Evolutionary conservation across 176 grass and related monocot species (phyloP), one percentile per base, ranked within the genome.

Genomic region (Rhipidocladum racemiflorum): DNA sequence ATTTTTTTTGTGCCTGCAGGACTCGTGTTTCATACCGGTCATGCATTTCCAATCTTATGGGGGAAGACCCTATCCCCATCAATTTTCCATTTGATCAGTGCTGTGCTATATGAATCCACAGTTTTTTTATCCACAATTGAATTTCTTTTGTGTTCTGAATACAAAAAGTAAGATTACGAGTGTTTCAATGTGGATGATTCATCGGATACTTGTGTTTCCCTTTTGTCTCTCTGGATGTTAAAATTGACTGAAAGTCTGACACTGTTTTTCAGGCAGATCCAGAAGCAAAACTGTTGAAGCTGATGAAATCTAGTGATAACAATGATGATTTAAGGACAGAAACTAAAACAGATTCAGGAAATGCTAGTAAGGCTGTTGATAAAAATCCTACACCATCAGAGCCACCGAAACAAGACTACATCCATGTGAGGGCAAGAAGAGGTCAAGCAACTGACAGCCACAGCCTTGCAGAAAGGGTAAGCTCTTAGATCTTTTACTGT

Each of bases 391-490:
- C 56, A 78, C 73, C 82, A 56, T 40, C 57, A 48, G 90, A 92
- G 50, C 88, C 57, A 77, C 65, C 85, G 23, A 96, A 90, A 74
- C 87, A 94, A 87, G 88, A 96, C 23, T 92, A 90, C 50, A 96
- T 96, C 72, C 93, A 95, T 75, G 92, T 95, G 61, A 87, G 87
- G 55, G 90, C 90, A 84, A 90, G 90, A 87, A 95, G 92, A 70
- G 92, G 92, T 65, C 85, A 95, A 95, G 92, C 92, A 36, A 95
- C 92, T 7, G 92, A 95, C 11, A 95, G 81, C 73, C 92, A 95
- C 79, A 95, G 92, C 80, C 90, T 95, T 25, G 87, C 90, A 51
- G 92, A 92, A 88, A 92, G 92, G 89, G 92, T 92, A 90, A 84
- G 85, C n/a, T 65, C 49, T 65, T 44, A 21, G 9, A 35, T 35